Evolutionary conservation across 139 green algal species (phyloP), one percentile per base, ranked within the genome.

Genomic region (Volvox reticuliferus): DNA sequence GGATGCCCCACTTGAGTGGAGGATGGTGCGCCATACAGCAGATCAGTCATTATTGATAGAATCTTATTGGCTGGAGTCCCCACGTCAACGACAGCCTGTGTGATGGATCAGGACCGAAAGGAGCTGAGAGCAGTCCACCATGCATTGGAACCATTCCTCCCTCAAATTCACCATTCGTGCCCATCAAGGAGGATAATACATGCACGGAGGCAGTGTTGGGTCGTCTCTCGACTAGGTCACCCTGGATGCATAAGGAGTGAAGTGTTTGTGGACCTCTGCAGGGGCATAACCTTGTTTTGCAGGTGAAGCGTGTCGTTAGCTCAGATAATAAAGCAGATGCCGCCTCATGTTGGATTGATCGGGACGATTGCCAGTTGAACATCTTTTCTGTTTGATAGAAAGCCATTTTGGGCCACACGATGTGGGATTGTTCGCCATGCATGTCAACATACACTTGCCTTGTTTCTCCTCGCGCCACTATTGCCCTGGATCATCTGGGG

Each of bases 11-110:
- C 83, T 65, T 91, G 77, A 24, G 79, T 91, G 77, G 77, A 81
- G 9, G 87, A 76, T 36, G 75, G 77, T 19, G 55, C 76, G 32
- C 93, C 93, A 26, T 96, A 91, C 88, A 96, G 78, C 91, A 96
- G 91, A 30, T 95, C 94, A 0, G 92, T 94, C 80, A 96, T 91
- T 91, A 96, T 96, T 82, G 91, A 71, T 79, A 96, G 92, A 77
- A 96, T 93, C 91, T 94, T 94, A 93, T 96, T 92, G 75, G 94
- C 94, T 63, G 93, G 94, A 1, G 94, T 96, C 44, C 94, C 94
- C 88, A 91, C 79, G 65, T 93, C 91, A 36, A 96, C 94, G 79
- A 91, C 87, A 28, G 91, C 92, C 67, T 93, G 94, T n/a, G 37
- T 36, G 36, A 36, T n/a, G 32, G 65, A 73, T 24, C 65, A 73